Evolutionary conservation across 306 rosid species (phyloP).

Genomic region (Rubus parviflorus): DNA sequence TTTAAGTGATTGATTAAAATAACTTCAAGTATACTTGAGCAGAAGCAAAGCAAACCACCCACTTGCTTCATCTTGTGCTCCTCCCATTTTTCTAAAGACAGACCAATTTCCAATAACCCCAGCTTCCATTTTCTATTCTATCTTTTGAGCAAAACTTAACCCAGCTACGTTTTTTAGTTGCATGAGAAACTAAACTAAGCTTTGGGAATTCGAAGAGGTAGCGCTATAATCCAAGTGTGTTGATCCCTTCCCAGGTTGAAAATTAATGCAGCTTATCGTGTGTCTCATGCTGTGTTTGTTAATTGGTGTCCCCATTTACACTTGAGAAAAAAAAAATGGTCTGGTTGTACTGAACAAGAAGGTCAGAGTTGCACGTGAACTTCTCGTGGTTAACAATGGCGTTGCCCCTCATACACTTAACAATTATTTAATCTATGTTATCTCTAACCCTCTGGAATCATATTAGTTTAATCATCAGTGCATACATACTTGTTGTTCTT

Average conservation of each 20-base stretch:
- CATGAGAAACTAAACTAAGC: conserved; percentile 19
- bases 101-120: conserved; percentile 45
- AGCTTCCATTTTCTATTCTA: conserved; percentile 9
- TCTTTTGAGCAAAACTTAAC: conserved; percentile 29
- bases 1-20: conserved; percentile 19
- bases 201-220: conserved; percentile 30
- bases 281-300: conserved; percentile 39
- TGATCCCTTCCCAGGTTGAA: conserved; percentile 28
- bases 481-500: conserved; percentile 36
- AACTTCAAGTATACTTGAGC: conserved; percentile 35
- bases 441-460: conserved; percentile 12
- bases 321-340: conserved; percentile 13
- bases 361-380: conserved; percentile 93
- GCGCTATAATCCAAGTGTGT: conserved; percentile 43
- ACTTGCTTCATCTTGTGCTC: conserved; percentile 68
- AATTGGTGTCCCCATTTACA: conserved; percentile 11
- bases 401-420: conserved; percentile 63
- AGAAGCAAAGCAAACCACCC: conserved; percentile 49
- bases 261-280: conserved; percentile 22
- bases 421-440: conserved; percentile 23
- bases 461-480: conserved; percentile 14
- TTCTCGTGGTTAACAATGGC: conserved; percentile 78
- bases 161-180: background rate
- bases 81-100: conserved; percentile 41
- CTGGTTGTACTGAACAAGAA: conserved; percentile 51